Base-by-base conservation (phyloP, 495 filamentous ascomycete genomes). In the Penicillium silybi region DNA sequence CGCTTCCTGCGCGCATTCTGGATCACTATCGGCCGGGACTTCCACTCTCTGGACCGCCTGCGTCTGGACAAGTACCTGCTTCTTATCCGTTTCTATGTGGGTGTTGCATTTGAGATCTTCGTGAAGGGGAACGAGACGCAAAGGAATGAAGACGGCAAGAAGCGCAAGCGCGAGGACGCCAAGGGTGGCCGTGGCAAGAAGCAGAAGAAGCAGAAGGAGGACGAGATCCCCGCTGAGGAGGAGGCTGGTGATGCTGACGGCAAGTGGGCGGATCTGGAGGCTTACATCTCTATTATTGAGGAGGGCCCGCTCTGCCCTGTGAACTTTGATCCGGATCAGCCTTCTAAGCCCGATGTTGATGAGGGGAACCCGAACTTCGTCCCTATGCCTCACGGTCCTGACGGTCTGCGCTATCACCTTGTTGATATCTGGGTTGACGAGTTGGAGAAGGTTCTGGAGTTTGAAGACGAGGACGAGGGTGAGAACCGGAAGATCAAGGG, bases 31-130 rank as follows among this genome's bases (percentile, higher is more conserved):
- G 79, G 83, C 38, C 74, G 84, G 40, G 88, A 96, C 64, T 97
- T 88, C 85, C 78, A 77, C 27, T 74, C 80, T 18, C 87, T 99
- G 52, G 95, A 97, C 67, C 84, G 85, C 20, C 66, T 95, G 51
- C 84, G 92, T 34, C 84, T 97, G 76, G 89, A 97, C 65, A 98
- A 98, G 72, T 98, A 92, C 64, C 75, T 99, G 44, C 77, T 88
- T 57, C 76, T 99, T 20, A 84, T 95, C 46, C 83, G 93, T 42
- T 79, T 82, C 48, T 88, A 90, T 50, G 69, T 98, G 11, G 79
- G 79, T 13, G 81, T 85, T 10, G 78, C 80, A 16, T 88, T 95
- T 51, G 66, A 71, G 54, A 39, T 75, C 1, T 69, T 75, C 52
- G 29, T 77, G 18, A 73, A 74, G 62, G 54, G 57, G 17, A 58